Base-by-base conservation (phyloP, 176 grass and related monocot genomes). In the Triticum dicoccoides region DNA sequence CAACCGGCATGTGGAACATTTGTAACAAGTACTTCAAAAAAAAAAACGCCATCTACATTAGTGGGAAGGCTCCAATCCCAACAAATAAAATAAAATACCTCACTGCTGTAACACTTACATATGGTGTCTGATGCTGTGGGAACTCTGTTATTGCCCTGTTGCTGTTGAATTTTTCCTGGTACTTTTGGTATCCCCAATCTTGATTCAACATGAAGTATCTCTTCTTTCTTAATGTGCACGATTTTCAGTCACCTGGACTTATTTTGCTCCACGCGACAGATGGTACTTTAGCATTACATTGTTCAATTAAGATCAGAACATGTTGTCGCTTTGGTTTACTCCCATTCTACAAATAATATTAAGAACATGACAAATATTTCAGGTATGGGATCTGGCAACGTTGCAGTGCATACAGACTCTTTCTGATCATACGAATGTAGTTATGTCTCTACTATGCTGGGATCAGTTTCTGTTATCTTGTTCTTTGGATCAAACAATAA, bases 391-490 rank as follows among this genome's bases (percentile, higher is more conserved):
- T 80, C 86, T 99, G 73, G 71, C 92, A 91, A 93, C 87, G 7
- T 83, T 99, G 79, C 97, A 94, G 80, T 97, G 97, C 54, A 80
- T 97, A 82, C 97, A 97, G 77, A 99, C 92, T 5, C 97, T 99
- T 80, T 90, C 90, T 71, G 94, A 95, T 69, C 97, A 99, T 82
- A 90, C 89, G 4, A 86, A 79, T 65, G 91, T 91, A 67, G 94
- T 99, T 44, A 99, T 97, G 94, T 94, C 94, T 85, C 69, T 99
- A 42, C 83, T 99, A 41, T 97, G 94, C 81, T 99, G 97, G 97
- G 94, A 99, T 78, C 92, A 99, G 42, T 99, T 99, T 87, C 88
- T 99, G 61, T 84, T 99, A 87, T 99, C 97, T 11, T 99, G 90
- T 86, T 99, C 97, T 56, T 90, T 99, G 86, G 97, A 99, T 77